Conservation (phyloP, 495 filamentous ascomycete species). For the Penicillium desertorum region DNA sequence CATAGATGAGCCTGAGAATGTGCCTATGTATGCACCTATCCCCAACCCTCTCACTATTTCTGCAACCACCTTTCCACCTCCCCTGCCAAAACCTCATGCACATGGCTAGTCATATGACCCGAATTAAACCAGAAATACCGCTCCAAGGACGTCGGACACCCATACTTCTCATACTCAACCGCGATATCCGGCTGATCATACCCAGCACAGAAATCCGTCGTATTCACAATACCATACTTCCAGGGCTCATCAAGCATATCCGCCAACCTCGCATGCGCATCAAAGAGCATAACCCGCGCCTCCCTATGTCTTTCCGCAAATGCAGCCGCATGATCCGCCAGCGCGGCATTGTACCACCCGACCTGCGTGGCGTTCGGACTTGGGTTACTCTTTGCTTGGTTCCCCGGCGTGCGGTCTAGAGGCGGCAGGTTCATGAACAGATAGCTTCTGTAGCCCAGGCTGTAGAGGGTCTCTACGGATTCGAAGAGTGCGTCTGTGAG, state of each 20-base stretch:
- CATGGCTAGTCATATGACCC: slow-evolving; percentile 50
- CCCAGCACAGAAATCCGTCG: slow-evolving; percentile 47
- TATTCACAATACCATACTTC: slow-evolving; percentile 48
- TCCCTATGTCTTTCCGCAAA: slow-evolving; percentile 27
- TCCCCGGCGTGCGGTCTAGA: slow-evolving; percentile 45
- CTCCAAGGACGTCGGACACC: slow-evolving; percentile 45
- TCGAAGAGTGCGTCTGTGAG: slow-evolving; percentile 41
- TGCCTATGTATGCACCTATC: background rate
- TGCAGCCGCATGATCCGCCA: slow-evolving; percentile 27
- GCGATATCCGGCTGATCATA: slow-evolving; percentile 52
- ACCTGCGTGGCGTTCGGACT: slow-evolving; percentile 50
- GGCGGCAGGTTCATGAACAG: slow-evolving; percentile 54
- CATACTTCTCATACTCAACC: slow-evolving; percentile 44
- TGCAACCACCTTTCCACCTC: slow-evolving; percentile 30
- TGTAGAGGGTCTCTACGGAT: slow-evolving; percentile 39
- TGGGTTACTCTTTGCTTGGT: slow-evolving; percentile 30
- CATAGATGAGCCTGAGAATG: background rate
- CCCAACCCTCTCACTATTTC: background rate
- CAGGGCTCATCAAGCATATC: slow-evolving; percentile 45
- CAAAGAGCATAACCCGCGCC: slow-evolving; percentile 44
- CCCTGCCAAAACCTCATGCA: slow-evolving; percentile 41
- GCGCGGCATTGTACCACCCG: slow-evolving; percentile 39
- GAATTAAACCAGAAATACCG: slow-evolving; percentile 56
- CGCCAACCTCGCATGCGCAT: slow-evolving; percentile 44
- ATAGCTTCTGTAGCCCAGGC: slow-evolving; percentile 46